Evolutionary conservation across 306 rosid species (phyloP), one percentile per base, ranked within the genome.

Genomic region (Pachyrhizus erosus): DNA sequence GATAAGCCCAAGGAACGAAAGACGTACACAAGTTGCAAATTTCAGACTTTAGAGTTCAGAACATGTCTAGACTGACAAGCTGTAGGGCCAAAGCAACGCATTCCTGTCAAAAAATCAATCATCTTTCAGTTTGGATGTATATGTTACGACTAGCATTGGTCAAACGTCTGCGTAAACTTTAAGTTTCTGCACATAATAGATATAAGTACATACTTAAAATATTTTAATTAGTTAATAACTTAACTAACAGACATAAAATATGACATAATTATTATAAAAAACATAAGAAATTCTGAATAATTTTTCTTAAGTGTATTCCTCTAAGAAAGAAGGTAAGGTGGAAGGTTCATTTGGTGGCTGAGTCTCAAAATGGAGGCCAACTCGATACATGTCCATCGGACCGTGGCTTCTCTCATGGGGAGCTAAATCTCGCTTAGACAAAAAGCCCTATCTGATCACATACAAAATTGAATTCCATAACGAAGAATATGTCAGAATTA

Each of bases 1-100:
- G 77, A 88, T 91, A 72, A 79, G 55, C 29, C 80, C 70, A 1
- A 91, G 88, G 81, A 89, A 75, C 21, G 83, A 78, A 80, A 84
- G 61, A 68, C 31, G 18, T 73, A 57, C 42, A 75, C 64, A 80
- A 78, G 67, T 34, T 73, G 17, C n/a, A 57, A 17, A 24, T 43
- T 15, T 70, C 66, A 71, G 26, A 48, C 71, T 74, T 6, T 33
- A 21, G 17, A 77, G 64, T 54, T 54, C 80, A 66, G 79, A 89
- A 75, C 23, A 52, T 82, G 69, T 45, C 70, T 27, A 27, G 13
- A 43, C 48, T 10, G 48, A 43, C 48, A 61, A 76, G 77, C 6
- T 14, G 87, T 70, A 88, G 89, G 80, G 49, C 62, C 70, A 82
- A 68, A 73, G 66, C 80, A 71, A 79, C 26, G 52, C 45, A 45